Base-by-base conservation (phyloP, 768 basidiomycete species). In the Exidia glandulosa region DNA sequence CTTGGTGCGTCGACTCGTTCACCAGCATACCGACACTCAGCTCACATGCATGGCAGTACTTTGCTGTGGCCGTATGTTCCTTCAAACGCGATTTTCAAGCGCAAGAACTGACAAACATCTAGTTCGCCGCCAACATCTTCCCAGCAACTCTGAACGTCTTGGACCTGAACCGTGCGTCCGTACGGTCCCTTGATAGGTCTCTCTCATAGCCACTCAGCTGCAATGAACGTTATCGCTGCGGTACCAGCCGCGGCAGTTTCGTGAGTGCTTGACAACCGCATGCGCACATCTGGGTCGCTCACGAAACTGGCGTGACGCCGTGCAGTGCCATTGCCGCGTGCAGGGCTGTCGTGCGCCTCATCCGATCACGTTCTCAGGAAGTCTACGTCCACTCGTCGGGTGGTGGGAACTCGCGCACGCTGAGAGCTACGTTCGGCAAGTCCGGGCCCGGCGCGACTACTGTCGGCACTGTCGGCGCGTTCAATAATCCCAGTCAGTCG, bases 31-130 rank as follows among this genome's bases (percentile, higher is more conserved):
- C n/a, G n/a, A n/a, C n/a, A n/a, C n/a, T n/a, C n/a, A n/a, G n/a
- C n/a, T n/a, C n/a, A n/a, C n/a, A n/a, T n/a, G n/a, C n/a, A n/a
- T n/a, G n/a, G 41, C 41, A 19, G 19, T 45, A 45, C 41, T 88
- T 56, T 86, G 87, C 71, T 76, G 79, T n/a, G 87, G 88, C 65
- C 87, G 87, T n/a, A 73, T 88, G 47, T 80, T 85, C 5, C 67
- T 87, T 87, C 65, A n/a, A n/a, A n/a, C n/a, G n/a, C n/a, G n/a
- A n/a, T n/a, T n/a, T n/a, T n/a, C n/a, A n/a, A n/a, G n/a, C n/a
- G n/a, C n/a, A n/a, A n/a, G n/a, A n/a, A n/a, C n/a, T n/a, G n/a
- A n/a, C n/a, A n/a, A 61, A 86, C 31, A 73, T 86, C 47, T 80
- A 85, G 1, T 87, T 85, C 62, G 74, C 80, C 16, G 83, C 78